phyloP scores from a whole-genome alignment of 352 stramenopile species.

The Pythium utonaiense region DNA sequence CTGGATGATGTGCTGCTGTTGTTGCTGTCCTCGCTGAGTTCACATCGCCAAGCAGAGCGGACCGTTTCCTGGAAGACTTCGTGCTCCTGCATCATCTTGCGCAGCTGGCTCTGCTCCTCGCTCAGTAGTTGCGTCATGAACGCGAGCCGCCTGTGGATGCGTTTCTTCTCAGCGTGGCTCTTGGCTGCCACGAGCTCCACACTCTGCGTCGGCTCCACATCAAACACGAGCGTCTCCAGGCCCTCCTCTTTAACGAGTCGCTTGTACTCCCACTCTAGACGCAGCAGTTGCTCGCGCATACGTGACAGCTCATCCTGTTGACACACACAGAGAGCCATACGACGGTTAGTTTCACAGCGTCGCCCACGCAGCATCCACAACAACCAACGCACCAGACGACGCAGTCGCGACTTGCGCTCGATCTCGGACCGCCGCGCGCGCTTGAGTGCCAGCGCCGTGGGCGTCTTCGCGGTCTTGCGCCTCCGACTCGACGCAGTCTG shows the following conservation, averaged over 20 bases:
- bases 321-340: not conserved
- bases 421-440: conserved; percentile 56
- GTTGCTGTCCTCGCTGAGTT: conserved; percentile 16
- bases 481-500: not conserved
- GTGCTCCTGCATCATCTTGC: conserved; percentile 19
- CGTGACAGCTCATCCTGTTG: conserved; percentile 26
- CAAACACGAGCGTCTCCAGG: conserved; percentile 17
- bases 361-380: not conserved
- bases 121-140: conserved; percentile 35
- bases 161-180: conserved; percentile 10
- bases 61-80: conserved; percentile 22
- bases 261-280: conserved; percentile 41
- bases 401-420: conserved; percentile 50
- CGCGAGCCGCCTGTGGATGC: conserved; percentile 31
- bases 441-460: conserved; percentile 19
- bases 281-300: conserved; percentile 55
- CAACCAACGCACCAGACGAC: conserved; percentile 21
- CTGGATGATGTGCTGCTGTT: not conserved
- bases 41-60: conserved; percentile 22
- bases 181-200: conserved; percentile 11
- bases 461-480: not conserved
- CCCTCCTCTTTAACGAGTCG: conserved; percentile 27
- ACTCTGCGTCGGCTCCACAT: conserved; percentile 1
- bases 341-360: too few relatives aligned
- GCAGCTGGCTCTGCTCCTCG: conserved; percentile 35